Percentiles rank a stretch among this genome's conserved stretches.
phyloP scores from a whole-genome alignment of 2,329 filamentous ascomycete species.

The Cadophora luteo-olivacea region DNA sequence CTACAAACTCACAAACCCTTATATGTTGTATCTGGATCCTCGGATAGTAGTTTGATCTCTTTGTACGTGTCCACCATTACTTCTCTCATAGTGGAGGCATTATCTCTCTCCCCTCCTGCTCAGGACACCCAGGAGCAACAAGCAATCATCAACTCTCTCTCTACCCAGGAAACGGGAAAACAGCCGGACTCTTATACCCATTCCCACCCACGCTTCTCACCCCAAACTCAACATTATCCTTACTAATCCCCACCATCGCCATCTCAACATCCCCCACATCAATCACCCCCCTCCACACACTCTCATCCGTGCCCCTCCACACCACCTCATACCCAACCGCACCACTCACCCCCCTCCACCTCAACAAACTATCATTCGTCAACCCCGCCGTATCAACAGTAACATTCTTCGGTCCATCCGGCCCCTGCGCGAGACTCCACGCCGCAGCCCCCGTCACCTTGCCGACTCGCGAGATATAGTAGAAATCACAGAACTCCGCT shows the following conservation, averaged over 20 bases:
- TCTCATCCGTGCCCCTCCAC: constrained; percentile 57
- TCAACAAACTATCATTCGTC: constrained; percentile 57
- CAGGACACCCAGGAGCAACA: neutral
- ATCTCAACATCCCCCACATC: constrained; percentile 55
- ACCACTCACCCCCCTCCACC: constrained; percentile 53
- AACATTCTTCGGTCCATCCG: constrained; percentile 57
- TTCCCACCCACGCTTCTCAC: constrained; percentile 57
- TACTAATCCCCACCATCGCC: constrained; percentile 56
- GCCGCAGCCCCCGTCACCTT: constrained; percentile 61
- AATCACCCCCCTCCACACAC: constrained; percentile 56
- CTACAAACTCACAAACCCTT: too few species aligned
- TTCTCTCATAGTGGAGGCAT: too few species aligned
- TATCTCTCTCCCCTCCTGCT: too few species aligned
- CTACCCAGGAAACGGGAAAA: constrained; percentile 29
- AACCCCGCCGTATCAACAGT: constrained; percentile 53
- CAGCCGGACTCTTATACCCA: constrained; percentile 57
- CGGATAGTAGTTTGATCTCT: too few species aligned
- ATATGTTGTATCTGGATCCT: too few species aligned
- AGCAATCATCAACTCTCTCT: neutral
- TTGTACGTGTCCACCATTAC: too few species aligned
- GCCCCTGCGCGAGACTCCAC: constrained; percentile 59
- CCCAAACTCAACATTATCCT: constrained; percentile 65
- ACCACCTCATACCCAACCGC: constrained; percentile 61
- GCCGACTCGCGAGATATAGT: constrained; percentile 59
- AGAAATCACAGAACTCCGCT: constrained; percentile 62